Percentiles rank a stretch among this genome's conserved stretches.
These are phyloP conservation scores for Petunia secreta DNA, from an alignment of 257 asterid genomes.

Conservation along the genomic window DNA sequence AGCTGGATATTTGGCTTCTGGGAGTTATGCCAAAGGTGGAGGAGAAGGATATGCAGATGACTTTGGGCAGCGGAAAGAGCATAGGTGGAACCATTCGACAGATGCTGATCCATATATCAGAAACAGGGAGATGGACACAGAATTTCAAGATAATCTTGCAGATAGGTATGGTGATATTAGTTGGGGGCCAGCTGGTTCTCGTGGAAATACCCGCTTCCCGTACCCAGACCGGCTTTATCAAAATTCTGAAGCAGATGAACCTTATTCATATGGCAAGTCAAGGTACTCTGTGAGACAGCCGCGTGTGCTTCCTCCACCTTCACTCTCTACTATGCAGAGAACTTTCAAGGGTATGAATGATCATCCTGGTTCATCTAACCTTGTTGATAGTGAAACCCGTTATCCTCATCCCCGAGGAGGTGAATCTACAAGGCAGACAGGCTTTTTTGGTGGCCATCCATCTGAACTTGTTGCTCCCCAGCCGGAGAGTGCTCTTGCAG, in stretches of 20 bases:
- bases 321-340: conserved; percentile 64
- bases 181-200: conserved; percentile 64
- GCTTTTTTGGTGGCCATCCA: conserved; percentile 57
- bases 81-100: conserved; percentile 66
- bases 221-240: conserved; percentile 64
- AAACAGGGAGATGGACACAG: conserved; percentile 60
- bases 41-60: conserved; percentile 69
- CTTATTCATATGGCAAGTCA: conserved; percentile 74
- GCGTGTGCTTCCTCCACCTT: conserved; percentile 92
- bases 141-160: conserved; percentile 53
- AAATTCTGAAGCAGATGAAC: conserved; percentile 63
- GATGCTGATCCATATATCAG: conserved; percentile 60
- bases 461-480: conserved; percentile 48
- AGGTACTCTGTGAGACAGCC: conserved; percentile 92
- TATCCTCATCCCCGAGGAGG: conserved; percentile 45
- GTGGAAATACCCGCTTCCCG: conserved; percentile 51
- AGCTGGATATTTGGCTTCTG: conserved; percentile 58
- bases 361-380: conserved; percentile 51
- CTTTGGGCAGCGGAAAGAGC: conserved; percentile 64
- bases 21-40: conserved; percentile 51
- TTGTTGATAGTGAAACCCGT: conserved; percentile 45
- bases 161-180: conserved; percentile 68
- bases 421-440: conserved; percentile 49
- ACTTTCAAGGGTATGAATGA: conserved; percentile 49
- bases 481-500: conserved; percentile 47